Base-by-base conservation (phyloP, 2,329 filamentous ascomycete genomes). In the Incumbomyces lentus region DNA sequence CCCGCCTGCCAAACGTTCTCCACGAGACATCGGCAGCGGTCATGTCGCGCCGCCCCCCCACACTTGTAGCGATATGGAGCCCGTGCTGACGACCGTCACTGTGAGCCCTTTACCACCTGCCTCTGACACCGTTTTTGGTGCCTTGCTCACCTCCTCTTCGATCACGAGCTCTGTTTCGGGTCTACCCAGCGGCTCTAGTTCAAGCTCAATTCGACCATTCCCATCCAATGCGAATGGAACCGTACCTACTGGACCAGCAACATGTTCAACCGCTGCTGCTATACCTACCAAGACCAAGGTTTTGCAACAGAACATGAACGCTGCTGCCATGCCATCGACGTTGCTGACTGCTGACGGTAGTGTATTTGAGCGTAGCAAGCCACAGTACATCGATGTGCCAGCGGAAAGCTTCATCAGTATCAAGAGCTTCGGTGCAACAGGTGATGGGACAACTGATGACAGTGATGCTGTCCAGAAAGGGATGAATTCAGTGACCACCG, bases 361-460 rank as follows among this genome's bases (percentile, higher is more conserved):
- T 32, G 71, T 95, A 57, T 88, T 89, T 62, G 84, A 87, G 53
- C 83, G 84, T 55, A 83, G 81, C 64, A 94, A 92, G 74, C 92
- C 92, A 12, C 86, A 95, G 64, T 98, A 96, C 62, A 78, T 84
- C 60, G 68, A 70, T 35, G 66, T 86, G 2, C 65, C 79, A 2
- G 76, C 73, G n/a, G 74, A 71, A 49, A 76, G 75, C 30, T 95
- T 98, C 60, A 68, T 93, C 58, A 90, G 84, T 55, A 84, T 92
- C 68, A 94, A 90, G 69, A 71, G 78, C 39, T 74, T 75, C 42
- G 90, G 92, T 49, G 89, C 87, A 59, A 86, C 81, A 68, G 92
- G 92, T 59, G 90, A 98, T 59, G 92, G 90, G 43, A 65, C 69
- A 19, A 86, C 86, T 1, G 90, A 96, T 58, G 92, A 96, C 60